These are phyloP conservation scores for Stephania yunnanensis DNA, from an alignment of 164 flowering plant genomes.

Conservation along the genomic window DNA sequence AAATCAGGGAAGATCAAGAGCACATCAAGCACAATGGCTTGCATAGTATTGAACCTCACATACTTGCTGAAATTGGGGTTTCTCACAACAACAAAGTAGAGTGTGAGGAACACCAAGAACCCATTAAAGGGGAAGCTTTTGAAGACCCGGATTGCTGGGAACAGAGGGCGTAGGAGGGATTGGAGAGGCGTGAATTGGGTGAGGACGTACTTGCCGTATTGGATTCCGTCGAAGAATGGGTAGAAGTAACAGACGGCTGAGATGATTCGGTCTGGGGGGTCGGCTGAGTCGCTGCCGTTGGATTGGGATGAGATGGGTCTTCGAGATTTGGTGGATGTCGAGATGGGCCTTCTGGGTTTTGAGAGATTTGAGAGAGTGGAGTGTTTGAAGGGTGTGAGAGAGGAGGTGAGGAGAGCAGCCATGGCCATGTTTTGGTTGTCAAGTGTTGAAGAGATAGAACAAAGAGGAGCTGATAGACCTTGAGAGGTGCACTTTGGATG, in stretches of 20 bases:
- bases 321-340: not conserved
- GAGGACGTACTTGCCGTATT: constrained; percentile 79
- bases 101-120: constrained; percentile 66
- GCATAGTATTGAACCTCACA: constrained; percentile 97
- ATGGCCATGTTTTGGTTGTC: constrained; percentile 6
- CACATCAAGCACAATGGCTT: constrained; percentile 91
- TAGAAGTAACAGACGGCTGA: constrained; percentile 84
- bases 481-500: too few species aligned
- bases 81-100: constrained; percentile 85
- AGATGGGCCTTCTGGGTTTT: constrained; percentile 12
- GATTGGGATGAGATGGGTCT: constrained; percentile 23
- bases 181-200: constrained; percentile 73
- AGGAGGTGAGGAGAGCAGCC: constrained; percentile 8
- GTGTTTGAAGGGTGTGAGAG: constrained; percentile 11
- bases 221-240: constrained; percentile 91
- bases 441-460: not conserved
- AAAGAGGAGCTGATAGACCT: too few species aligned
- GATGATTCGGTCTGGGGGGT: constrained; percentile 71
- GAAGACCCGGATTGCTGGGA: constrained; percentile 76
- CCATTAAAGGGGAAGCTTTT: constrained; percentile 94
- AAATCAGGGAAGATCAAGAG: constrained; percentile 87
- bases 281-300: constrained; percentile 39
- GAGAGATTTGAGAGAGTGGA: constrained; percentile 12
- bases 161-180: constrained; percentile 55
- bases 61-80: constrained; percentile 79